These are phyloP conservation scores for Amanita rimosa DNA, from an alignment of 768 basidiomycete genomes.

Conservation along the genomic window DNA sequence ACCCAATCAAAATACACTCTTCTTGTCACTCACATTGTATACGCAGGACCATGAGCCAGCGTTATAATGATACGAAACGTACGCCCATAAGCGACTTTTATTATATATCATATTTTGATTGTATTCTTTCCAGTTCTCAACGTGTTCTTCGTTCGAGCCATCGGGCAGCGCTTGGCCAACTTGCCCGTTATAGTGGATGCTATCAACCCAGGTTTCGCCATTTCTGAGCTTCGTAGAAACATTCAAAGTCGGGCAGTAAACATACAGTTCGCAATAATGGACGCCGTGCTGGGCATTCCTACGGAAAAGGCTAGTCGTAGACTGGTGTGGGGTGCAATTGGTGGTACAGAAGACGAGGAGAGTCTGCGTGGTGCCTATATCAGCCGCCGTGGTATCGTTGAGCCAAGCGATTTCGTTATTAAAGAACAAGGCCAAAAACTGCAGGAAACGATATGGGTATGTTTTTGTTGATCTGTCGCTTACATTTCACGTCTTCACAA, in stretches of 20 bases:
- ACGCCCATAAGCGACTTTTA: not conserved
- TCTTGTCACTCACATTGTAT: not conserved
- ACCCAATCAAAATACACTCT: not conserved
- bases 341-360: conserved; percentile 13
- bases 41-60: conserved; percentile 9
- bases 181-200: conserved; percentile 21
- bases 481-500: not conserved
- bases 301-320: conserved; percentile 25
- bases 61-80: conserved; percentile 27
- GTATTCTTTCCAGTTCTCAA: conserved; percentile 22
- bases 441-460: conserved; percentile 24
- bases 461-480: conserved; percentile 4
- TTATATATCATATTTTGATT: not conserved
- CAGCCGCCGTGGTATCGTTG: conserved; percentile 12
- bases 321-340: conserved; percentile 23
- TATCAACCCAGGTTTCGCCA: conserved; percentile 32
- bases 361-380: conserved; percentile 22
- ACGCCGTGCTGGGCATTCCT: conserved; percentile 20
- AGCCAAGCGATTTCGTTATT: conserved; percentile 23
- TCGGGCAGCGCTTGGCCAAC: conserved; percentile 18
- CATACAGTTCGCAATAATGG: conserved; percentile 14
- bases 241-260: conserved; percentile 10
- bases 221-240: conserved; percentile 21
- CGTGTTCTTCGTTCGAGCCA: conserved; percentile 25
- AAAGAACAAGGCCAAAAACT: conserved; percentile 18